A percentile compares a stretch with the other conserved stretches of the same genome.
Conservation (phyloP, 2,329 filamentous ascomycete genomes). For the Colletotrichum sp. region DNA sequence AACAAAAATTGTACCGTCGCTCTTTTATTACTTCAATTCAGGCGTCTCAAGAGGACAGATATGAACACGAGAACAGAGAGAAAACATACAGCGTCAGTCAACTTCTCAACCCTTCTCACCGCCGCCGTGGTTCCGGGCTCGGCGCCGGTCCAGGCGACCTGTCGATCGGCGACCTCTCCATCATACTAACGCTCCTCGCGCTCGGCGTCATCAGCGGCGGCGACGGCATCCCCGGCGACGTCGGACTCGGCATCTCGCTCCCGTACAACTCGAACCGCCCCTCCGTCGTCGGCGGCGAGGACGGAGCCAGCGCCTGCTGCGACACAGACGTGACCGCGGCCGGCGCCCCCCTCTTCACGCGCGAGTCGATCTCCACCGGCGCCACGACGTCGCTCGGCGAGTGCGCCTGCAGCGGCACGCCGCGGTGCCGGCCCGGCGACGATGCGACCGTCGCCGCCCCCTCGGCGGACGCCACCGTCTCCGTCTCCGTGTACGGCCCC, state of each 20-base stretch:
- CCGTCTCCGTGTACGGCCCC: constrained; percentile 51
- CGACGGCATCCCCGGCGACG: constrained; percentile 5
- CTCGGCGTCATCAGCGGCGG: constrained; percentile 4
- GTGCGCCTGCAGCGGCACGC: constrained; percentile 49
- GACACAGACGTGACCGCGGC: not conserved
- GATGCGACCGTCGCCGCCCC: not conserved
- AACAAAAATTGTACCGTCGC: not conserved
- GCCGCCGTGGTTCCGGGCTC: not conserved
- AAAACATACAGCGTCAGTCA: not conserved
- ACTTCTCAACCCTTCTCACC: not conserved
- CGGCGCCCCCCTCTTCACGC: not conserved
- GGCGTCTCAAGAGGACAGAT: not conserved
- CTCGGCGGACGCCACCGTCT: constrained; percentile 1
- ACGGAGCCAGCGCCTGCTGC: constrained; percentile 31
- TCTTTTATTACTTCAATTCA: not conserved
- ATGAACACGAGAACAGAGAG: not conserved
- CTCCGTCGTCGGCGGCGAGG: constrained; percentile 28
- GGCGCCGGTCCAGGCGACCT: not conserved
- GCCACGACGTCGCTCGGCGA: constrained; percentile 53
- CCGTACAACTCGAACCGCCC: constrained; percentile 52
- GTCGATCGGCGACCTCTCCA: constrained; percentile 7
- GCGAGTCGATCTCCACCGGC: constrained; percentile 60
- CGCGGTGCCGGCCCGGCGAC: constrained; percentile 35
- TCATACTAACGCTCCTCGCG: not conserved
- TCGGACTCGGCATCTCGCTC: constrained; percentile 28